Evolutionary conservation across 1,139 yeast genomes (phyloP).

Genomic region (Pichia inconspicua): DNA sequence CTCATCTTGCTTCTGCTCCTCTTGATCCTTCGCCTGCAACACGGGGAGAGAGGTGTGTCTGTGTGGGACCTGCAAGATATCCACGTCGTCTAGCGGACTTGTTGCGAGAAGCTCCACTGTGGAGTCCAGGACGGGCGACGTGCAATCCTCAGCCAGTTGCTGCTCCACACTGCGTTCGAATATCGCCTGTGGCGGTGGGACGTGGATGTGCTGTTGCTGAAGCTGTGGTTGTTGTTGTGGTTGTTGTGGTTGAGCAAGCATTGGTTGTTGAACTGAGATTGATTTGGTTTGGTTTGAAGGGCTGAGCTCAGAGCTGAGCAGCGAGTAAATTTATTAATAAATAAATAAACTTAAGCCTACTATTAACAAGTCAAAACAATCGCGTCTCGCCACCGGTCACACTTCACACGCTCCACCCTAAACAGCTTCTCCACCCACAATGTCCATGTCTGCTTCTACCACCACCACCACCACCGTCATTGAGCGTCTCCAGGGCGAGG

Average conservation of each 20-base stretch:
- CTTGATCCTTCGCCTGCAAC: not conserved
- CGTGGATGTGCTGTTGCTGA: not conserved
- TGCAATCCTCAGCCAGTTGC: conserved; percentile 22
- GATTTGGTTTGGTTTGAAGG: too few species aligned
- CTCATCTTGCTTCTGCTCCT: not conserved
- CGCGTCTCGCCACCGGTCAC: too few species aligned
- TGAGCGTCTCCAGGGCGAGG: conserved; percentile 23
- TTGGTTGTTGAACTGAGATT: too few species aligned
- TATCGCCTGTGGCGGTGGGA: not conserved
- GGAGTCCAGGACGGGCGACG: conserved; percentile 28
- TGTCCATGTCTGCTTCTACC: not conserved
- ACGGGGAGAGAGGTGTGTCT: conserved; percentile 3
- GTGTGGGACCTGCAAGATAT: conserved; percentile 26
- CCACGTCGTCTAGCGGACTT: conserved; percentile 18
- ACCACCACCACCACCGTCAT: conserved; percentile 21
- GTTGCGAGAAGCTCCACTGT: conserved; percentile 25
- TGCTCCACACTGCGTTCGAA: not conserved
- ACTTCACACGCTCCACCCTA: too few species aligned
- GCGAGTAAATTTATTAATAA: too few species aligned
- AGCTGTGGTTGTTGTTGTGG: too few species aligned
- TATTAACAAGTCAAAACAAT: too few species aligned
- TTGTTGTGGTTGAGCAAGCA: too few species aligned
- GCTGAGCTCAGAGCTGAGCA: too few species aligned
- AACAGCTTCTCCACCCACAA: too few species aligned
- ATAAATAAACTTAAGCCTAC: too few species aligned